phyloP scores from a whole-genome alignment of 305 asterid species.

The Plantago coronopus region DNA sequence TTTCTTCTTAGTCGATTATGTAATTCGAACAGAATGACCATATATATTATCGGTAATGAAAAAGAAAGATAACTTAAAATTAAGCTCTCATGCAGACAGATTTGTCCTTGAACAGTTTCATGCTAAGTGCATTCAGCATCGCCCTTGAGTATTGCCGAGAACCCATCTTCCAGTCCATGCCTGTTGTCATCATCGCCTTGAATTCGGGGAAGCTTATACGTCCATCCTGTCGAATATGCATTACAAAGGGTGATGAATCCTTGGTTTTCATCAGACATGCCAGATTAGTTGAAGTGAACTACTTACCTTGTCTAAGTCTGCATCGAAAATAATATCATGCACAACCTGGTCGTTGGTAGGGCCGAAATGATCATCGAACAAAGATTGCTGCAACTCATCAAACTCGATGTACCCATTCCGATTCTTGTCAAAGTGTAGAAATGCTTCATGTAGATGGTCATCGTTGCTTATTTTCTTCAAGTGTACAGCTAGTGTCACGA shows the following conservation, averaged over 20 bases:
- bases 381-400: slow-evolving; percentile 59
- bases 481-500: slow-evolving; percentile 76
- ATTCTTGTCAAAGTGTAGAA: slow-evolving; percentile 61
- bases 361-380: slow-evolving; percentile 50
- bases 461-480: slow-evolving; percentile 57
- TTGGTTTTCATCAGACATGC: too few species aligned
- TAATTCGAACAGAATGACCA: too few species aligned
- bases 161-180: slow-evolving; percentile 87
- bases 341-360: slow-evolving; percentile 55
- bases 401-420: slow-evolving; percentile 71
- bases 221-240: slow-evolving; percentile 47
- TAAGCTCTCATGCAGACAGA: slow-evolving; percentile 27
- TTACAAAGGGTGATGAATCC: too few species aligned
- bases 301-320: slow-evolving; percentile 76
- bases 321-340: slow-evolving; percentile 70
- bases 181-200: slow-evolving; percentile 85
- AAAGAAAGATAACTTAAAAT: background rate
- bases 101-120: slow-evolving; percentile 51
- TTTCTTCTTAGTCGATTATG: too few species aligned
- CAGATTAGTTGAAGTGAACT: too few species aligned
- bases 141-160: slow-evolving; percentile 82
- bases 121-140: slow-evolving; percentile 70
- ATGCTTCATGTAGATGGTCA: slow-evolving; percentile 61
- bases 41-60: too few species aligned
- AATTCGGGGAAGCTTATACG: slow-evolving; percentile 70